Percentiles rank a stretch among this genome's conserved stretches.
Conservation (phyloP, 805 yeast genomes). For the Deakozyma indianensis region DNA sequence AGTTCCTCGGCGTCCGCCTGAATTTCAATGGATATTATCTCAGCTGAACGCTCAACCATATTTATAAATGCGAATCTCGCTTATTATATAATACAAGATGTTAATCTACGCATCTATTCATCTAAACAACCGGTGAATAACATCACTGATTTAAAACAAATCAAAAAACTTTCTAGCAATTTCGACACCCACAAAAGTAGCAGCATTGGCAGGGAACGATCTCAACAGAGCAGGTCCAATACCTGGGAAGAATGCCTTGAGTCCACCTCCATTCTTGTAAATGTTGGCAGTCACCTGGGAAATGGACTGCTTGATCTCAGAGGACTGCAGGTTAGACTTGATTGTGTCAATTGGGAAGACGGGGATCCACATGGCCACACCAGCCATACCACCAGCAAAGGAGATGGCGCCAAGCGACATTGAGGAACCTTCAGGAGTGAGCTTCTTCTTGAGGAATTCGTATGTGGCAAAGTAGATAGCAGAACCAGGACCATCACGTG, state of each 20-base stretch:
- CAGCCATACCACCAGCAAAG: slow-evolving; percentile 90
- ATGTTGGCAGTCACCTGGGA: slow-evolving; percentile 51
- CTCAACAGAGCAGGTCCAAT: slow-evolving; percentile 89
- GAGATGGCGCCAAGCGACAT: slow-evolving; percentile 62
- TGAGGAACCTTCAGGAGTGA: slow-evolving; percentile 29
- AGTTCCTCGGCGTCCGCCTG: slow-evolving; percentile 21
- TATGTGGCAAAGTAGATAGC: slow-evolving; percentile 93
- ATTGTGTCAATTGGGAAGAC: slow-evolving; percentile 95
- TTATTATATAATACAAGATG: too few relatives aligned
- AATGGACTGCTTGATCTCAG: slow-evolving; percentile 37
- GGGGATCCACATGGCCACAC: slow-evolving; percentile 92
- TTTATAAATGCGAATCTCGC: too few relatives aligned
- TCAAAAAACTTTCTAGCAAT: slow-evolving; percentile 34
- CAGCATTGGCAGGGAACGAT: slow-evolving; percentile 98
- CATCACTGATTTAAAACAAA: too few relatives aligned
- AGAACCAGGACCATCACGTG: slow-evolving; percentile 96
- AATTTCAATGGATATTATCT: slow-evolving; percentile 22
- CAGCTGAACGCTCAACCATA: not conserved
- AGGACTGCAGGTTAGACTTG: slow-evolving; percentile 68
- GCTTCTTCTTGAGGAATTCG: slow-evolving; percentile 56
- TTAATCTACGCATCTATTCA: too few relatives aligned
- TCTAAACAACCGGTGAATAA: too few relatives aligned
- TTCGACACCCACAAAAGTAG: slow-evolving; percentile 93
- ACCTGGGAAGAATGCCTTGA: slow-evolving; percentile 94
- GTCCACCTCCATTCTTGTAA: slow-evolving; percentile 56